phyloP scores from a whole-genome alignment of 306 rosid genomes.

The Begonia fuchsioides region DNA sequence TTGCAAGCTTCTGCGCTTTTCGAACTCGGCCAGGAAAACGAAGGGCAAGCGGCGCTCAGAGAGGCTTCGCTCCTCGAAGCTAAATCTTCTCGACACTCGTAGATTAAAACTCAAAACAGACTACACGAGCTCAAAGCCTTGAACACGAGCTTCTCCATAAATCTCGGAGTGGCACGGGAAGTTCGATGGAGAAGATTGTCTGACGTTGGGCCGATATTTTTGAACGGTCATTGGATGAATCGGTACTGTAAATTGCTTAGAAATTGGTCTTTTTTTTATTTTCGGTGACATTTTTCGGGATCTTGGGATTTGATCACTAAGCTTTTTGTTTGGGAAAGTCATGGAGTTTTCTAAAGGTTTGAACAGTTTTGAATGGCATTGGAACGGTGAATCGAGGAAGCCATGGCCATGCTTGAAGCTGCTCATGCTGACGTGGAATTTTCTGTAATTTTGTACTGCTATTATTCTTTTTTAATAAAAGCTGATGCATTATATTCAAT shows the following conservation, averaged over 20 bases:
- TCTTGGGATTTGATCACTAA: no score
- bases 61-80: constrained; percentile 61
- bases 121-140: no score
- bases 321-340: no score
- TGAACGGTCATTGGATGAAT: background rate
- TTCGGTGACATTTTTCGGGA: no score
- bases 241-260: background rate
- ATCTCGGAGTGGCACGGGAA: no score
- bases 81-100: constrained; percentile 1
- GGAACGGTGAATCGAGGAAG: background rate
- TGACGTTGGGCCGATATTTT: background rate
- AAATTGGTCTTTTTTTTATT: no score
- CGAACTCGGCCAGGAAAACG: constrained; percentile 43
- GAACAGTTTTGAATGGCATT: background rate
- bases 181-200: no score
- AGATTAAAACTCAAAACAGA: no score
- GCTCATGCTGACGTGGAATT: background rate
- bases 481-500: no score
- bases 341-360: background rate
- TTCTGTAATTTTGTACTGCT: background rate
- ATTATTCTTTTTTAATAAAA: background rate
- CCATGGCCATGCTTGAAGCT: constrained; percentile 1
- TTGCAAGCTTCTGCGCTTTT: constrained; percentile 65
- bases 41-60: constrained; percentile 68
- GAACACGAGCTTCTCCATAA: no score